Percentiles rank a stretch among this genome's conserved stretches.
phyloP scores from a whole-genome alignment of 2,329 filamentous ascomycete species.

The Aureobasidium sp. region DNA sequence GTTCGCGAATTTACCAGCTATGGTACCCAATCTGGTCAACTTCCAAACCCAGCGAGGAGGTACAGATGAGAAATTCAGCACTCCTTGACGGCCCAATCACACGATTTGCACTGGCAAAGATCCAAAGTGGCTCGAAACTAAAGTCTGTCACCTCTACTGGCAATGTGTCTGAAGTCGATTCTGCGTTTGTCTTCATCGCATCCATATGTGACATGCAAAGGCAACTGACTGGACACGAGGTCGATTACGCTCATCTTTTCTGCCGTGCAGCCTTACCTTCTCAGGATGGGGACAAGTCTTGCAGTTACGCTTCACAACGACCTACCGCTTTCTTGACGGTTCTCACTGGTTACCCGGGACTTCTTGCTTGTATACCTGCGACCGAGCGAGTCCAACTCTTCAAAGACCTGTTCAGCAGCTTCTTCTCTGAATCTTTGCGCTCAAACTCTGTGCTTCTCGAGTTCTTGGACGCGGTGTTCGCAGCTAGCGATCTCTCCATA shows the following conservation, averaged over 20 bases:
- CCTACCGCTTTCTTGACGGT: constrained; percentile 5
- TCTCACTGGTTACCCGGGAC: not conserved
- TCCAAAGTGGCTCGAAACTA: not conserved
- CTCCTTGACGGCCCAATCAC: not conserved
- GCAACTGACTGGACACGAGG: not conserved
- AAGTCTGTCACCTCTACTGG: not conserved
- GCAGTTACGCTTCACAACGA: not conserved
- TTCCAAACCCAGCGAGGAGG: not conserved
- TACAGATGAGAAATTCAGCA: not conserved
- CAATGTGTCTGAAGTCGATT: not conserved
- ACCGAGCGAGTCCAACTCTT: not conserved
- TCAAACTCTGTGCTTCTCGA: not conserved
- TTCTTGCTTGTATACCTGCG: not conserved
- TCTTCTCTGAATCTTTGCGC: not conserved
- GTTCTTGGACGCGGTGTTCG: constrained; percentile 1
- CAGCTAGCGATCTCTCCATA: not conserved
- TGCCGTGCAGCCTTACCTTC: not conserved
- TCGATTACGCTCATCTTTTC: not conserved
- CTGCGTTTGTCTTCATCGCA: constrained; percentile 14
- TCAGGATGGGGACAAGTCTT: not conserved
- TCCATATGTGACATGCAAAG: constrained; percentile 14
- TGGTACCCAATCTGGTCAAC: constrained; percentile 15
- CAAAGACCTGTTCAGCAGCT: not conserved
- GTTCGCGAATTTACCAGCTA: not conserved
- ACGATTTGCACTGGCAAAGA: not conserved